Evolutionary conservation across 495 filamentous ascomycete genomes (phyloP).

Genomic region (Tuber brumale): DNA sequence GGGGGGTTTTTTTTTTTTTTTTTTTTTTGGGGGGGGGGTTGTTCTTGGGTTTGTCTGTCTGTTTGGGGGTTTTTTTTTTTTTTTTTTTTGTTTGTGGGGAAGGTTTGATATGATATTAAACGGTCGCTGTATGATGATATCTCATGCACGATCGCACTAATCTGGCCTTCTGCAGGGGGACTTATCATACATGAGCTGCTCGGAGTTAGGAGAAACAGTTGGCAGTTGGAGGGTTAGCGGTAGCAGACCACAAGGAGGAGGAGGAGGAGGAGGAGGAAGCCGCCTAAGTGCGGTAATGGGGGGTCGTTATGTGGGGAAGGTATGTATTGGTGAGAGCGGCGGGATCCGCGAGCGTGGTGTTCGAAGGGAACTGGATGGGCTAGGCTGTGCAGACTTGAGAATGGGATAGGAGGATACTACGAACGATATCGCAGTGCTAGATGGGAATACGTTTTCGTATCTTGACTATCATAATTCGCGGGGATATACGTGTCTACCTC

Average conservation of each 20-base stretch:
- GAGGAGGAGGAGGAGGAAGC: neutral
- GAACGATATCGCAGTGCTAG: neutral
- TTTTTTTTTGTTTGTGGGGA: neutral
- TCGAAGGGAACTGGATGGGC: neutral
- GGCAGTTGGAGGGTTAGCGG: no score
- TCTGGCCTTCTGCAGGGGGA: neutral
- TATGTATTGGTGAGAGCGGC: neutral
- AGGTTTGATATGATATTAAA: neutral
- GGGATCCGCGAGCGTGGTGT: neutral
- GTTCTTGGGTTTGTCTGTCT: no score
- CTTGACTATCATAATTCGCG: neutral
- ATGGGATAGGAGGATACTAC: neutral
- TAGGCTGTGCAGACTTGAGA: neutral
- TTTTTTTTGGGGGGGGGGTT: no score
- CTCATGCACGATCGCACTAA: neutral
- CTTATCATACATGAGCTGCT: neutral
- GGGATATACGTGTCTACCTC: neutral
- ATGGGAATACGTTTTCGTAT: neutral
- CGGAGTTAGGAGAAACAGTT: neutral
- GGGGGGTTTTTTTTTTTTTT: no score
- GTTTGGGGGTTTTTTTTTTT: neutral
- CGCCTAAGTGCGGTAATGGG: neutral
- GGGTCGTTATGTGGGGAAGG: neutral
- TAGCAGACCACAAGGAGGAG: no score
- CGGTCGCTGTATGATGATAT: neutral